A percentile compares a stretch with the other conserved stretches of the same genome.
phyloP scores from a whole-genome alignment of 495 filamentous ascomycete species.

The Penicillium cinerascens region DNA sequence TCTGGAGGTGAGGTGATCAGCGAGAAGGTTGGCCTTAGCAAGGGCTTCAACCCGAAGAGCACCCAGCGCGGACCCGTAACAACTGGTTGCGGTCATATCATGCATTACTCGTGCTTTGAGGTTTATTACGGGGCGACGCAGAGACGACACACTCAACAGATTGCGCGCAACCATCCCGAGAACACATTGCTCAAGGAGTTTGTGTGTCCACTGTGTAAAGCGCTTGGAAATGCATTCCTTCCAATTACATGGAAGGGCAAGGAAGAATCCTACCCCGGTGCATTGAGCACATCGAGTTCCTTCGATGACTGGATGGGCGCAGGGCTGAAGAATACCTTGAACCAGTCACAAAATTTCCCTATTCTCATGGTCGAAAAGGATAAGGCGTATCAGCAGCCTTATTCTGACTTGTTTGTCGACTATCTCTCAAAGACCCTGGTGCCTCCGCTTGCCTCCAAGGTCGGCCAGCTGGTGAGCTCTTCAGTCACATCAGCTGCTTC shows the following conservation, averaged over 20 bases:
- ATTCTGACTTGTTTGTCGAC: slow-evolving; percentile 58
- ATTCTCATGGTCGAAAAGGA: slow-evolving; percentile 40
- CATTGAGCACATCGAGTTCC: slow-evolving; percentile 50
- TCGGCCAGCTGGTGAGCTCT: slow-evolving; percentile 45
- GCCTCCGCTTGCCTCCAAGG: slow-evolving; percentile 54
- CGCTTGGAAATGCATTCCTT: slow-evolving; percentile 90
- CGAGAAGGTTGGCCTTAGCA: slow-evolving; percentile 80
- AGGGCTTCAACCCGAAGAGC: slow-evolving; percentile 73
- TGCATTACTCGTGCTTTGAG: slow-evolving; percentile 97
- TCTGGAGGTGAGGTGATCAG: slow-evolving; percentile 64
- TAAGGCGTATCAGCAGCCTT: slow-evolving; percentile 31
- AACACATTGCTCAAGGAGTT: slow-evolving; percentile 74
- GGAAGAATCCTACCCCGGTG: slow-evolving; percentile 72
- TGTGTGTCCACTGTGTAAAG: slow-evolving; percentile 97
- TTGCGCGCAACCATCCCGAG: slow-evolving; percentile 90
- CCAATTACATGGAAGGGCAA: slow-evolving; percentile 95
- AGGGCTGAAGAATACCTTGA: slow-evolving; percentile 30
- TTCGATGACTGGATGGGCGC: slow-evolving; percentile 58
- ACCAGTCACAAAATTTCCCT: slow-evolving; percentile 33
- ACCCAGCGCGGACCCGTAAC: slow-evolving; percentile 75
- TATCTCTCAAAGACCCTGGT: slow-evolving; percentile 62
- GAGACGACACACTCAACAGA: slow-evolving; percentile 82
- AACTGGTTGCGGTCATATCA: slow-evolving; percentile 93
- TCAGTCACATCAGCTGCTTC: slow-evolving; percentile 24
- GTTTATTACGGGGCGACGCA: slow-evolving; percentile 77